Evolutionary conservation across 2,329 filamentous ascomycete species (phyloP).

Genomic region (Venturiaceae sp.): DNA sequence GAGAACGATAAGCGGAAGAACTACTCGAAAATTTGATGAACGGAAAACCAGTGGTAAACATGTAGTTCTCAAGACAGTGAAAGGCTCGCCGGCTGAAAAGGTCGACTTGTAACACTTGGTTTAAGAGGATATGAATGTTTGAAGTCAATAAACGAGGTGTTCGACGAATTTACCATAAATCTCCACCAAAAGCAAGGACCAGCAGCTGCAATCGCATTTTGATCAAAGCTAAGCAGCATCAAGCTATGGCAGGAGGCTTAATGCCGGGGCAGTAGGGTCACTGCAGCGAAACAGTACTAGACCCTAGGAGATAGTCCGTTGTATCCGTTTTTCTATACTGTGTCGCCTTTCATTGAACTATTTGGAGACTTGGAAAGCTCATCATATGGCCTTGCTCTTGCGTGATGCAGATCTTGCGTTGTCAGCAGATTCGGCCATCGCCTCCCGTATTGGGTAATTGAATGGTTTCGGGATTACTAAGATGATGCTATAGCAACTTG

Average conservation of each 20-base stretch:
- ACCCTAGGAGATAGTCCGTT: background rate
- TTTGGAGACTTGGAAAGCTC: background rate
- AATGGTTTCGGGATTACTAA: no score
- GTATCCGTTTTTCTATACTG: background rate
- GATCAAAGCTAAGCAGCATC: background rate
- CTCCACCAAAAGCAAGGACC: no score
- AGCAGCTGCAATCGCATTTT: background rate
- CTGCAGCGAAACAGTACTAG: background rate
- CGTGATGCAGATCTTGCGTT: background rate
- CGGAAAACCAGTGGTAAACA: background rate
- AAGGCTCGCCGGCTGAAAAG: no score
- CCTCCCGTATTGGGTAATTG: no score
- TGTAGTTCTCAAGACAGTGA: no score
- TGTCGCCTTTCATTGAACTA: background rate
- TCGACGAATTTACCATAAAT: no score
- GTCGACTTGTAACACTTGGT: no score
- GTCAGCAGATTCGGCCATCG: no score
- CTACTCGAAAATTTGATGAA: background rate
- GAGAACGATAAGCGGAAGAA: background rate
- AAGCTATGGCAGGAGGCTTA: background rate
- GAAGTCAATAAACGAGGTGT: no score
- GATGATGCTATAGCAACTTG: no score
- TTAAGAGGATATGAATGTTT: no score
- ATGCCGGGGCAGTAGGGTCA: background rate
- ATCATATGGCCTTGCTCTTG: constrained; percentile 1